phyloP scores from a whole-genome alignment of 2,329 filamentous ascomycete species.

The Dendryphion nanum region DNA sequence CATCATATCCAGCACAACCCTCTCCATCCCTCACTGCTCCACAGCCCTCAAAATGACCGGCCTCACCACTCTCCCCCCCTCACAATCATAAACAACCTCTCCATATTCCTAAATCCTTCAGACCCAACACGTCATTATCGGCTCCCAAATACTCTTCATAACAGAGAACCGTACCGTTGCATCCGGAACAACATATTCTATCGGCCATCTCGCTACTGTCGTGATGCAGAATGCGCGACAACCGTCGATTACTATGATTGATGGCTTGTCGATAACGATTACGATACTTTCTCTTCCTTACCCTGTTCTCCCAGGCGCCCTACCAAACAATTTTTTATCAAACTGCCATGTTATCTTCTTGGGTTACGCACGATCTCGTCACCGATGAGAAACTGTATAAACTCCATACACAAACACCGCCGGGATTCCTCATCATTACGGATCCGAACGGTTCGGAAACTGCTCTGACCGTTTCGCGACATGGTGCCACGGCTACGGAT shows the following conservation, averaged over 20 bases:
- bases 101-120: background rate
- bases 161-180: background rate
- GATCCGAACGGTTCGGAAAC: background rate
- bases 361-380: background rate
- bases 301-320: background rate
- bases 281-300: background rate
- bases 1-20: background rate
- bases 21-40: background rate
- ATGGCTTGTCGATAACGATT: slow-evolving; percentile 1
- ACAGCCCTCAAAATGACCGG: background rate
- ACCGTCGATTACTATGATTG: background rate
- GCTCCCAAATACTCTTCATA: background rate
- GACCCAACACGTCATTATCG: background rate
- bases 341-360: background rate
- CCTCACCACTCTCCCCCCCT: background rate
- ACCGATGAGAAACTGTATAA: background rate
- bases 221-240: background rate
- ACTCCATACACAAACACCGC: background rate
- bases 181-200: background rate
- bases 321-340: background rate
- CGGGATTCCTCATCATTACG: background rate
- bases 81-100: background rate
- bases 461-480: background rate
- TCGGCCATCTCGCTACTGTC: background rate
- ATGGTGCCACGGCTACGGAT: background rate